A percentile compares a stretch with the other conserved stretches of the same genome.
Conservation (phyloP, 805 yeast species). For the Yamadazyma ubonensis region DNA sequence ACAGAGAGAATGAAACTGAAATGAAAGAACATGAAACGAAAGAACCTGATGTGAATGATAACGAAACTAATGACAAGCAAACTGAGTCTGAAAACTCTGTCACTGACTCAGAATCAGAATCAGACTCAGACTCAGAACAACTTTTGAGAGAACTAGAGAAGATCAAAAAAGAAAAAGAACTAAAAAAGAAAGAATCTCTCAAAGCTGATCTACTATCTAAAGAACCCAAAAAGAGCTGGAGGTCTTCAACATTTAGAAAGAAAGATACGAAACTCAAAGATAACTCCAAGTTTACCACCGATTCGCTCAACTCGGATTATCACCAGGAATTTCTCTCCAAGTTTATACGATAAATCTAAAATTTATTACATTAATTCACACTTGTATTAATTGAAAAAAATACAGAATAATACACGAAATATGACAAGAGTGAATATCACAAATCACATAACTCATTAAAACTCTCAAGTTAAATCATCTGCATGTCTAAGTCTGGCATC, state of each 20-base stretch:
- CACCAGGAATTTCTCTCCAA: constrained; percentile 38
- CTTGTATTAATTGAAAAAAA: constrained; percentile 4
- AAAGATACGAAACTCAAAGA: constrained; percentile 11
- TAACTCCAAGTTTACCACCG: constrained; percentile 26
- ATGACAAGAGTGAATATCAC: neutral
- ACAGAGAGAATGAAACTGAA: no score
- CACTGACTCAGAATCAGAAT: constrained; percentile 6
- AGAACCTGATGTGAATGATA: neutral
- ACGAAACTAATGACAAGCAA: neutral
- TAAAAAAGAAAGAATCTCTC: constrained; percentile 8
- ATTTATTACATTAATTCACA: neutral
- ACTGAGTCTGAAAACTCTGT: constrained; percentile 2
- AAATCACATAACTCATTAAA: neutral
- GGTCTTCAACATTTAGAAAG: constrained; percentile 25
- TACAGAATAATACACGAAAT: constrained; percentile 10
- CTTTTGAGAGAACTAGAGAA: constrained; percentile 21
- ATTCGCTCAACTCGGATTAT: constrained; percentile 32
- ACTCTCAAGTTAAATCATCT: constrained; percentile 25
- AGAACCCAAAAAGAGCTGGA: constrained; percentile 28
- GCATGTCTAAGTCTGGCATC: constrained; percentile 57
- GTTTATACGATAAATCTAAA: constrained; percentile 23
- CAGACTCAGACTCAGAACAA: constrained; percentile 17
- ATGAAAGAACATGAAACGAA: neutral
- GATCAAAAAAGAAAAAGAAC: constrained; percentile 17
- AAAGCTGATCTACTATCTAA: constrained; percentile 17